These are phyloP conservation scores for Mycosphaerella arachidis DNA, from an alignment of 2,329 filamentous ascomycete genomes.

Conservation along the genomic window DNA sequence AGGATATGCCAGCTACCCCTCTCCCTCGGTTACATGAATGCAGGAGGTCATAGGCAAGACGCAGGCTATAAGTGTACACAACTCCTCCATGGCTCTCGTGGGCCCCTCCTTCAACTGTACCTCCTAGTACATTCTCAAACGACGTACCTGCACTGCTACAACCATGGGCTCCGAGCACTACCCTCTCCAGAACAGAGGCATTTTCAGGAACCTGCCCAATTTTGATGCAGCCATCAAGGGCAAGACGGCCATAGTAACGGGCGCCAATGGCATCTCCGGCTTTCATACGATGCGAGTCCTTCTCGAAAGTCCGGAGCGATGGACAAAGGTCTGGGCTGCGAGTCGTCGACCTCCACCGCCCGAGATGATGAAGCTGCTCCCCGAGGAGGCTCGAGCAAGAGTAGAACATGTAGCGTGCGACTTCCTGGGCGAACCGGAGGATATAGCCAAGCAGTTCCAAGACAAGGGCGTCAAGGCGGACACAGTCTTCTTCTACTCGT, in stretches of 20 bases:
- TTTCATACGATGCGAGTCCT: constrained; percentile 50
- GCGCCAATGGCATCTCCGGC: constrained; percentile 53
- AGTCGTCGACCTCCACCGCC: constrained; percentile 44
- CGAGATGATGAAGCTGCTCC: constrained; percentile 34
- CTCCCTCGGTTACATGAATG: not conserved
- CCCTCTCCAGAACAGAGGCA: constrained; percentile 35
- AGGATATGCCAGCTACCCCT: constrained; percentile 9
- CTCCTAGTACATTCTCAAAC: not conserved
- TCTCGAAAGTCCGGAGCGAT: constrained; percentile 44
- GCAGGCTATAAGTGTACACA: not conserved
- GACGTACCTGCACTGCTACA: not conserved
- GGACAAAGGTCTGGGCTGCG: constrained; percentile 51
- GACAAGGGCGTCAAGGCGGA: constrained; percentile 36
- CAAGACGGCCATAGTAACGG: constrained; percentile 50
- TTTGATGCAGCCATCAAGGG: constrained; percentile 41
- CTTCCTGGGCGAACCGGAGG: constrained; percentile 36
- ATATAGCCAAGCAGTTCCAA: constrained; percentile 35
- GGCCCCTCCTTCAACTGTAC: not conserved
- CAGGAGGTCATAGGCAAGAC: not conserved
- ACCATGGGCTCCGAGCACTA: constrained; percentile 26
- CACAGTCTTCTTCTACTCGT: constrained; percentile 53
- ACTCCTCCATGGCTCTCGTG: not conserved
- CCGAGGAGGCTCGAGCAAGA: constrained; percentile 27
- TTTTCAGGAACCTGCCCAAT: constrained; percentile 49
- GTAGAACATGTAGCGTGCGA: constrained; percentile 33